These are phyloP conservation scores for Paecilomyces sp. DNA, from an alignment of 2,329 filamentous ascomycete genomes.

Conservation along the genomic window DNA sequence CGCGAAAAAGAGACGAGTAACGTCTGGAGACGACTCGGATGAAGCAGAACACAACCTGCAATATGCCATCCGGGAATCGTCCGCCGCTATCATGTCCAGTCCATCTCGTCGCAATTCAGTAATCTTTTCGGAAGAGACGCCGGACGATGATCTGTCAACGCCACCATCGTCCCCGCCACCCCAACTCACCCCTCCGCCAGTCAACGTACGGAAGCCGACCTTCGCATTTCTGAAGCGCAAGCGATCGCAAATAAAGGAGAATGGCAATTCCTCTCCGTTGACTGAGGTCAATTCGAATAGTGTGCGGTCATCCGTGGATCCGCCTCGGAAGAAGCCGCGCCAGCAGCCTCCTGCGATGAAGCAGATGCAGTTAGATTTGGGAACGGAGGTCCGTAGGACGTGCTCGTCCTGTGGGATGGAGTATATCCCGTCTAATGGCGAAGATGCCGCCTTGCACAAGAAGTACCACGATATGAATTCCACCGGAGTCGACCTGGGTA, in stretches of 20 bases:
- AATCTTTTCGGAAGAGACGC: conserved; percentile 35
- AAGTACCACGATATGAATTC: conserved; percentile 58
- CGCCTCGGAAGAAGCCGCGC: conserved; percentile 26
- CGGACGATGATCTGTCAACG: conserved; percentile 40
- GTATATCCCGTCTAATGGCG: conserved; percentile 54
- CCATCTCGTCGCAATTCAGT: conserved; percentile 41
- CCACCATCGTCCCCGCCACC: conserved; percentile 48
- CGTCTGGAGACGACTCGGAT: conserved; percentile 27
- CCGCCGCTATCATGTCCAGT: conserved; percentile 37
- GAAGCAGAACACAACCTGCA: conserved; percentile 40
- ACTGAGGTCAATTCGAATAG: conserved; percentile 41
- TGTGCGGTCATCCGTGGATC: conserved; percentile 31
- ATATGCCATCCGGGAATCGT: conserved; percentile 42
- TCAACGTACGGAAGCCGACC: conserved; percentile 40
- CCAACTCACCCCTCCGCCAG: conserved; percentile 34
- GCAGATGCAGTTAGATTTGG: conserved; percentile 57
- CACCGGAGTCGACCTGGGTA: conserved; percentile 55
- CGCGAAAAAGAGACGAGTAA: conserved; percentile 40
- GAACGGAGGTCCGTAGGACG: conserved; percentile 47
- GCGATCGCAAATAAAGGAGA: conserved; percentile 24
- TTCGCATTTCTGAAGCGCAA: conserved; percentile 46
- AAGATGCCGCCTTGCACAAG: conserved; percentile 56
- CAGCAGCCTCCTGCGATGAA: conserved; percentile 34
- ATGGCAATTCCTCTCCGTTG: conserved; percentile 25
- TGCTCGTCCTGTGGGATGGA: conserved; percentile 60